Base-by-base conservation (phyloP, 148 eudicot genomes). In the Chenopodium formosanum region DNA sequence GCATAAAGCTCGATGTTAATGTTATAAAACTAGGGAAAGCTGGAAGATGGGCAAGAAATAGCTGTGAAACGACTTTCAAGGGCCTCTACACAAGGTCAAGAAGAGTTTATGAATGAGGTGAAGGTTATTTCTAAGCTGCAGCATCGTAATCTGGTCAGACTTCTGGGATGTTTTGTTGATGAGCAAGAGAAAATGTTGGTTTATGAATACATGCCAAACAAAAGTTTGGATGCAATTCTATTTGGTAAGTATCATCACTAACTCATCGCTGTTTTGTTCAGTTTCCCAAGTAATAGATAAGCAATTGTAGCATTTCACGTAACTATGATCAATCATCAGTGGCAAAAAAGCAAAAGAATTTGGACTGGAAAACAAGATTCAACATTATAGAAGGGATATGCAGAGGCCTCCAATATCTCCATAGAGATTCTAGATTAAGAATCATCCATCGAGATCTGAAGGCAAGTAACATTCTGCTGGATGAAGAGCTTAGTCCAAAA, bases 381-480 rank as follows among this genome's bases (percentile, higher is more conserved):
- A 78, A 80, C 58, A 91, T 91, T 46, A 88, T 86, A 34, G 82
- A 88, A 66, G 93, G 93, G 60, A 89, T 89, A 83, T 83, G 88
- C 50, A 81, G 91, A 81, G 91, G 93, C 11, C 88, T 89, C 20
- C 84, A 85, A 20, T 91, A 91, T 79, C 91, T 89, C 68, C 91
- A 91, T 75, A 82, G 88, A 64, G 93, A 91, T 81, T 91, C 93
- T 7, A 84, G 90, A 77, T 79, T 89, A 65, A 89, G 78, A 63
- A 89, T 91, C 50, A 89, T 90, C 78, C 93, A 89, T 20, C 78
- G 92, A 87, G 91, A 90, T 82, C 72, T 90, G 62, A 88, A 90
- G 83, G 82, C 88, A 23, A 85, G 93, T 80, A 91, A 91, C 78
- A 84, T 91, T 46, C 72, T 91, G 73, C 83, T 91, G 20, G 93